Conservation (phyloP, 2,329 filamentous ascomycete genomes). For the Colletotrichum aenigma region DNA sequence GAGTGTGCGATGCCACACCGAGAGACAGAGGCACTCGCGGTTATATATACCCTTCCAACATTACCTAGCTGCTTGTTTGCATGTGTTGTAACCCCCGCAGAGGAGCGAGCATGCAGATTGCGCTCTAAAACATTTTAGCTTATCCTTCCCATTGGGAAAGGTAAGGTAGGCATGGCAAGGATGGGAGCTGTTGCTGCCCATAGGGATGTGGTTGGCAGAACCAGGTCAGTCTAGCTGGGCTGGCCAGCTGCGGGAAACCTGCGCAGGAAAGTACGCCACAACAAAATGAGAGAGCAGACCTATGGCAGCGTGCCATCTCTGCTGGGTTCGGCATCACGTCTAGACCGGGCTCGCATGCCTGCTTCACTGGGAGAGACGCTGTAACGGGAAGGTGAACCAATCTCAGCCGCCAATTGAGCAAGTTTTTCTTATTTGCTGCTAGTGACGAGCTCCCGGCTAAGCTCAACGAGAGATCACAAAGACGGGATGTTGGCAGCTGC, state of each 20-base stretch:
- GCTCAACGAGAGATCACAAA: not conserved
- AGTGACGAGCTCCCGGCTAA: not conserved
- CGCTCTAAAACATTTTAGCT: not conserved
- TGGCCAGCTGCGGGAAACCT: not conserved
- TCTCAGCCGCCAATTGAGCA: slow-evolving; percentile 27
- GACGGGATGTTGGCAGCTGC: not conserved
- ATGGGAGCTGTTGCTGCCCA: not conserved
- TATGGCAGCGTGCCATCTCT: not conserved
- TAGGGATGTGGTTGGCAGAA: not conserved
- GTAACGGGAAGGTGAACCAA: slow-evolving; percentile 6
- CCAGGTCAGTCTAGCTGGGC: not conserved
- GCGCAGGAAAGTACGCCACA: not conserved
- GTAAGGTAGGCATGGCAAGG: not conserved
- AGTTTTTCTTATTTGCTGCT: slow-evolving; percentile 13
- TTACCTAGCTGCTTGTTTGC: not conserved
- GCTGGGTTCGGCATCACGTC: not conserved
- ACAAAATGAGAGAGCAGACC: not conserved
- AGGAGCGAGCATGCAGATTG: not conserved
- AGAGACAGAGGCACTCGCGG: too few relatives aligned
- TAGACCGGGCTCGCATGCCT: not conserved
- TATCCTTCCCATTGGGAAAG: not conserved
- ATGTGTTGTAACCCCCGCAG: not conserved
- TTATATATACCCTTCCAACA: not conserved
- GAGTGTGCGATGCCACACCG: not conserved
- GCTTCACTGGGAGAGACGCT: not conserved